phyloP scores from a whole-genome alignment of 129 eudicot species.

The Flaveria ramosissima region DNA sequence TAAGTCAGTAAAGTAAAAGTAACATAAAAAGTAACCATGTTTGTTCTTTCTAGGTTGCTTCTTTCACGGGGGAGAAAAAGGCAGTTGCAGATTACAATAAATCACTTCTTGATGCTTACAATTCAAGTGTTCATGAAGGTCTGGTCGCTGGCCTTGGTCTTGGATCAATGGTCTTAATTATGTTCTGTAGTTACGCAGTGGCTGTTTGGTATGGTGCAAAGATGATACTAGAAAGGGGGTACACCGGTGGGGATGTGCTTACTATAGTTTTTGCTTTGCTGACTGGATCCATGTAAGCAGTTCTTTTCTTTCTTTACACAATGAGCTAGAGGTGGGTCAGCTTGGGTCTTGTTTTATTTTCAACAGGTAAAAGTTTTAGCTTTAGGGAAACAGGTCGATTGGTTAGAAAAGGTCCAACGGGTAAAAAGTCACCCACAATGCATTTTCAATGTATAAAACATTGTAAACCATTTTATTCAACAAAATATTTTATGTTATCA shows the following conservation, averaged over 20 bases:
- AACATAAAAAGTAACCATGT: neutral
- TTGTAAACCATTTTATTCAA: too few species aligned
- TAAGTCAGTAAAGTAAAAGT: neutral
- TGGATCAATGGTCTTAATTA: conserved; percentile 52
- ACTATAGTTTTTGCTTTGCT: conserved; percentile 63
- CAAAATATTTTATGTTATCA: too few species aligned
- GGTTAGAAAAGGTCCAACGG: neutral
- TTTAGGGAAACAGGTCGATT: neutral
- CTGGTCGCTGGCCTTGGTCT: conserved; percentile 70
- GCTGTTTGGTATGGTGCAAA: conserved; percentile 82
- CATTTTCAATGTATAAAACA: too few species aligned
- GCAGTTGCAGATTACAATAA: conserved; percentile 66
- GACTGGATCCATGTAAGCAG: conserved; percentile 73
- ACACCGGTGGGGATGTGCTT: conserved; percentile 68
- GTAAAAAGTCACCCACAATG: neutral
- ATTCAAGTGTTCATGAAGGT: conserved; percentile 68
- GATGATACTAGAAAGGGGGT: conserved; percentile 61
- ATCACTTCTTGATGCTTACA: conserved; percentile 61
- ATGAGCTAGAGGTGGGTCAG: neutral
- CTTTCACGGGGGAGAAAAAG: conserved; percentile 82
- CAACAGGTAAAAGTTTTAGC: neutral
- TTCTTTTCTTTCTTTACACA: neutral
- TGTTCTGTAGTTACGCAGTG: conserved; percentile 60
- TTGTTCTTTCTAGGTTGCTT: conserved; percentile 57
- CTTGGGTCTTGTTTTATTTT: neutral